These are phyloP conservation scores for Nannizziopsis barbatae DNA, from an alignment of 2,329 filamentous ascomycete genomes.

Conservation along the genomic window DNA sequence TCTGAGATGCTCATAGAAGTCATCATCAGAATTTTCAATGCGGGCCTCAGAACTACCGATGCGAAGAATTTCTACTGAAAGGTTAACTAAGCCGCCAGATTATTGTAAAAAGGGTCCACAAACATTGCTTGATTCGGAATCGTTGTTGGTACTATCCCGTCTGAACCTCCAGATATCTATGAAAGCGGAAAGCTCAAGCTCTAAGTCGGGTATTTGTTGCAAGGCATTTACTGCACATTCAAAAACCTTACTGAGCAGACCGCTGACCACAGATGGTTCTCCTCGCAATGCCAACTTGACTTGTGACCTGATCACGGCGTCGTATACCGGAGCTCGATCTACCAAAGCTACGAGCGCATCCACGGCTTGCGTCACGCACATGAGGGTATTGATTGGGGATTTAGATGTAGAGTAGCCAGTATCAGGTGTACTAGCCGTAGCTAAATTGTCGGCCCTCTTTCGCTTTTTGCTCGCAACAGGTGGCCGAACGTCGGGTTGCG, in stretches of 20 bases:
- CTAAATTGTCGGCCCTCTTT: conserved; percentile 24
- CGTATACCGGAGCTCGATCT: conserved; percentile 13
- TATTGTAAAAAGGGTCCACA: not conserved
- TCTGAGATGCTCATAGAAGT: not conserved
- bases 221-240: not conserved
- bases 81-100: conserved; percentile 6
- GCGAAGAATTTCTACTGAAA: conserved; percentile 2
- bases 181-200: conserved; percentile 20
- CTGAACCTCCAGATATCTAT: conserved; percentile 31
- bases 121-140: conserved; percentile 29
- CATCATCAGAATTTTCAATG: conserved; percentile 6
- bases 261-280: conserved; percentile 26
- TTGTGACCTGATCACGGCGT: conserved; percentile 25
- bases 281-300: conserved; percentile 31
- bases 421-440: not conserved
- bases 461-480: conserved; percentile 27
- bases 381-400: conserved; percentile 1
- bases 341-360: conserved; percentile 7
- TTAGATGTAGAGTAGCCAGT: not conserved
- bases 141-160: conserved; percentile 26
- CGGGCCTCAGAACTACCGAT: conserved; percentile 3
- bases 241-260: conserved; percentile 19
- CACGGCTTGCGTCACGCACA: conserved; percentile 9
- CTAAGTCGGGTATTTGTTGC: not conserved
- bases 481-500: not conserved